These are phyloP conservation scores for Whalleya microplaca DNA, from an alignment of 2,329 filamentous ascomycete species.

Conservation along the genomic window DNA sequence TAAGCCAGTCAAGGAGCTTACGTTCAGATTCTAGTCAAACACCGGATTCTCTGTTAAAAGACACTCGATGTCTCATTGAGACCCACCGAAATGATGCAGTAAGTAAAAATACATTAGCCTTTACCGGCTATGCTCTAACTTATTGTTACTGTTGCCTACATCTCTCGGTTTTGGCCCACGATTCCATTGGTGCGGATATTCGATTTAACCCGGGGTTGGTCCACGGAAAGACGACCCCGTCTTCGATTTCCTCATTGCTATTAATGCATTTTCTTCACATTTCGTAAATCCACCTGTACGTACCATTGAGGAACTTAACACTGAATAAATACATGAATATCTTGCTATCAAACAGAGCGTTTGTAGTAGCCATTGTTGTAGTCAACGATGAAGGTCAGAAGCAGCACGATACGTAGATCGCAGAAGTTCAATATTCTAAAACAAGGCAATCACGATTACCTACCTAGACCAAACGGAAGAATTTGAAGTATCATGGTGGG, in stretches of 20 bases:
- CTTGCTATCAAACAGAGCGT: no score
- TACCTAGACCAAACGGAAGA: no score
- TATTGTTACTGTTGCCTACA: background rate
- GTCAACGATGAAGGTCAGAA: no score
- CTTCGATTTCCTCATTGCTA: background rate
- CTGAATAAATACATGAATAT: no score
- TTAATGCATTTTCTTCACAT: no score
- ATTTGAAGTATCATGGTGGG: no score
- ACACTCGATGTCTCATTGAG: background rate
- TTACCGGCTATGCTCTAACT: slow-evolving; percentile 9
- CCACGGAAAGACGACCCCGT: background rate
- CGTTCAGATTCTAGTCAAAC: background rate
- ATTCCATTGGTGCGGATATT: background rate
- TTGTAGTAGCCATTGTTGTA: no score
- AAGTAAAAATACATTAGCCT: slow-evolving; percentile 6
- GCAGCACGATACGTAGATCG: no score
- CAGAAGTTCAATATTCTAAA: no score
- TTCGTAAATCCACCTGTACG: no score
- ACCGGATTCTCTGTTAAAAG: background rate
- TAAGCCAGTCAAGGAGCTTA: background rate
- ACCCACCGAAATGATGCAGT: background rate
- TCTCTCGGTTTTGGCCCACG: background rate
- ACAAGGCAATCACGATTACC: no score
- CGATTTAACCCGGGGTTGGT: background rate
- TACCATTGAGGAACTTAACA: no score